Evolutionary conservation across 306 rosid species (phyloP).

Genomic region (Sphenostylis stenocarpa): DNA sequence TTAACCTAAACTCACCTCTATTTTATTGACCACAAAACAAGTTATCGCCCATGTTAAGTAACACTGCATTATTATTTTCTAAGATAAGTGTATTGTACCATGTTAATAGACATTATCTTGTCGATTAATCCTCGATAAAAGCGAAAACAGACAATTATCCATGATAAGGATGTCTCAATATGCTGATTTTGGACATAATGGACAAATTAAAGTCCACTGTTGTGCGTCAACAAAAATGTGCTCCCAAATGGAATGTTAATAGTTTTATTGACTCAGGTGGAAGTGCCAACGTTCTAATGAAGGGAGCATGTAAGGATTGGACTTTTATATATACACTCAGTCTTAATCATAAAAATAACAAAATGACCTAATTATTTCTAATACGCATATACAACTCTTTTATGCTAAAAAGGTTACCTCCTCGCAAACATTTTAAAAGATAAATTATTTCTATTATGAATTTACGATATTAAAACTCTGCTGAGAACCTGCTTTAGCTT

Average conservation of each 20-base stretch:
- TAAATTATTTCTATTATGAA: too few relatives aligned
- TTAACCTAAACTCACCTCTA: background rate
- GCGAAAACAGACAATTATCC: conserved; percentile 21
- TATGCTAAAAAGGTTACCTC: too few relatives aligned
- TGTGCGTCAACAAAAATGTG: background rate
- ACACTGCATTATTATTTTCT: conserved; percentile 13
- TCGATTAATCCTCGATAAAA: conserved; percentile 34
- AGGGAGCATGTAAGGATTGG: background rate
- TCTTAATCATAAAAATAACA: background rate
- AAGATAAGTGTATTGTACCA: conserved; percentile 36
- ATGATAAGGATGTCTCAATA: conserved; percentile 36
- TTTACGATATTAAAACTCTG: too few relatives aligned
- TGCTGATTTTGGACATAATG: conserved; percentile 16
- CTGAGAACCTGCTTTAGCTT: too few relatives aligned
- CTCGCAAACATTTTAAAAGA: too few relatives aligned
- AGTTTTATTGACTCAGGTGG: conserved; percentile 28
- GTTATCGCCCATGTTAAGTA: conserved; percentile 33
- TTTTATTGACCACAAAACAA: background rate
- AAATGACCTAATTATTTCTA: too few relatives aligned
- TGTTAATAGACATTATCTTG: conserved; percentile 11
- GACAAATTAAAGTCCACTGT: conserved; percentile 18
- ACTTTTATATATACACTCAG: background rate
- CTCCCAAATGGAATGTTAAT: conserved; percentile 21
- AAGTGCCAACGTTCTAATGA: background rate
- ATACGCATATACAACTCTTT: too few relatives aligned